Evolutionary conservation across 345 rosid genomes (phyloP).

Genomic region (Sonneratia caseolaris): DNA sequence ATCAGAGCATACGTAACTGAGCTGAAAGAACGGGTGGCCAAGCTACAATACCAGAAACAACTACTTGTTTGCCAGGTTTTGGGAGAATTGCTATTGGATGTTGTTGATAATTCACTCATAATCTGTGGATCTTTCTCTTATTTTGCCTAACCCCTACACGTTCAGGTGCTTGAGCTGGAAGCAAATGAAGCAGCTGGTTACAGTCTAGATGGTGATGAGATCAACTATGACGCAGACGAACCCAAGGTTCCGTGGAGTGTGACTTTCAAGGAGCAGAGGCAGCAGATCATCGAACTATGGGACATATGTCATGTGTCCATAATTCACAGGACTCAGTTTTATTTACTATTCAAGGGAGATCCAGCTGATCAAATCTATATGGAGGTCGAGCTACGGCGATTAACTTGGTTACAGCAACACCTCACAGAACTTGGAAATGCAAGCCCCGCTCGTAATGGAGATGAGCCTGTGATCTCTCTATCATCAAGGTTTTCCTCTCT

Average conservation of each 20-base stretch:
- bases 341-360: constrained; percentile 86
- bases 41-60: constrained; percentile 97
- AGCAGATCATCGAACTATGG: constrained; percentile 89
- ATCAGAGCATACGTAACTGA: constrained; percentile 86
- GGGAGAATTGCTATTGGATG: neutral
- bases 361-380: constrained; percentile 94
- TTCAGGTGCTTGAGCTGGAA: constrained; percentile 92
- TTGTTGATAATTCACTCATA: neutral
- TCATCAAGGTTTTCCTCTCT: constrained; percentile 53
- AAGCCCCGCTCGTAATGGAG: constrained; percentile 65
- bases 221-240: constrained; percentile 31
- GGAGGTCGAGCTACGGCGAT: constrained; percentile 95
- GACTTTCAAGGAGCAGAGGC: constrained; percentile 79
- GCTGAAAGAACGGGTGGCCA: constrained; percentile 92
- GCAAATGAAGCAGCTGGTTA: constrained; percentile 93
- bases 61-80: constrained; percentile 97
- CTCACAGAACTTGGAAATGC: constrained; percentile 80
- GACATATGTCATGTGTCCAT: constrained; percentile 80
- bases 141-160: neutral
- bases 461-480: constrained; percentile 61
- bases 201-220: constrained; percentile 49
- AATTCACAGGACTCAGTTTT: constrained; percentile 90
- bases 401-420: constrained; percentile 94
- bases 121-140: neutral
- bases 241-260: constrained; percentile 77